Percentiles rank a stretch among this genome's conserved stretches.
Evolutionary conservation across 1,139 yeast genomes (phyloP).

Genomic region (Geotrichum bryndzae): DNA sequence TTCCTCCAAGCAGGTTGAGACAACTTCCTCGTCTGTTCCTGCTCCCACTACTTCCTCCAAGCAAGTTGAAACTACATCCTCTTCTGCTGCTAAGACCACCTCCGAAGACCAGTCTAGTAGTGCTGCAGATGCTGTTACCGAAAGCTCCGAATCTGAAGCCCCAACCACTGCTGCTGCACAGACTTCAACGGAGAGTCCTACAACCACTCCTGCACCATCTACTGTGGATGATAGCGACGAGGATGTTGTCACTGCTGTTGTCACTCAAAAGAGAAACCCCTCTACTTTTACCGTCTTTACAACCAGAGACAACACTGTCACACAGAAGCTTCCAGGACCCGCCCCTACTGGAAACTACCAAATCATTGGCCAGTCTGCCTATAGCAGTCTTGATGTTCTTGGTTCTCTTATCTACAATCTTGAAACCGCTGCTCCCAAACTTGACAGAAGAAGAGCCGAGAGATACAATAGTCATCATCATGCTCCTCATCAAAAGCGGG

Average conservation of each 20-base stretch:
- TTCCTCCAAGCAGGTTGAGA: neutral
- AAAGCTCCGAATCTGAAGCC: neutral
- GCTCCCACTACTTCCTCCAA: neutral
- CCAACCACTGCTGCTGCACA: neutral
- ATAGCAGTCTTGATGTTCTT: conserved; percentile 2
- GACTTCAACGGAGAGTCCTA: neutral
- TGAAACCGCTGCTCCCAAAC: neutral
- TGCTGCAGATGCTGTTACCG: neutral
- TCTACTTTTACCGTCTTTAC: neutral
- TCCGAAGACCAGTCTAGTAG: neutral
- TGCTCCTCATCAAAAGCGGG: neutral
- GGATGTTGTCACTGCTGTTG: neutral
- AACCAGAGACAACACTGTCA: neutral
- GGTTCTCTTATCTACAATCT: neutral
- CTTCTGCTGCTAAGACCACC: neutral
- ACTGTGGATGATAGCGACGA: neutral
- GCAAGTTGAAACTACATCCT: too few relatives aligned
- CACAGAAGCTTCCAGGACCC: neutral
- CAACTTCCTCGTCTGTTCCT: neutral
- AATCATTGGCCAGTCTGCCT: conserved; percentile 2
- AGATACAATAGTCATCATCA: neutral
- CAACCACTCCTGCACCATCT: neutral
- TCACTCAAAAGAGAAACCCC: neutral
- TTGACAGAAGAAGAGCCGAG: neutral
- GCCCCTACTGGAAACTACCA: neutral